Evolutionary conservation across 2,329 filamentous ascomycete species (phyloP).

Genomic region (Talaromyces rugulosus): DNA sequence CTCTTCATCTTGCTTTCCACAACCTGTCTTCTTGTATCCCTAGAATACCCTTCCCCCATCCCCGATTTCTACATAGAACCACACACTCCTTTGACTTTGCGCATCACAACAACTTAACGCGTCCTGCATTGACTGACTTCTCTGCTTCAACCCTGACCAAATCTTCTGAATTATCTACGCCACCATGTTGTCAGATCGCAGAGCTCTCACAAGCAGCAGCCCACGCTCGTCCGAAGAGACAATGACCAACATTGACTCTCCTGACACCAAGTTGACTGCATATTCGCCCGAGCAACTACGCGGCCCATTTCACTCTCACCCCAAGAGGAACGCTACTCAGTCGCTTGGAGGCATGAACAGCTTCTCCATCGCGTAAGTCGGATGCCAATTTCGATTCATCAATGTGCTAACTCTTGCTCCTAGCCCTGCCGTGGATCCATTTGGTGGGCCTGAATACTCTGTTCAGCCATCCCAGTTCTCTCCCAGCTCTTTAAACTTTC

Average conservation of each 20-base stretch:
- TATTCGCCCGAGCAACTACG: conserved; percentile 60
- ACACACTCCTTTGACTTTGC: not conserved
- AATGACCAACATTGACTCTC: conserved; percentile 60
- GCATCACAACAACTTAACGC: not conserved
- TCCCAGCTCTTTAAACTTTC: conserved; percentile 60
- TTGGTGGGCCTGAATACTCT: conserved; percentile 19
- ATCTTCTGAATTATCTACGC: not conserved
- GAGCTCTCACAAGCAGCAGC: conserved; percentile 30
- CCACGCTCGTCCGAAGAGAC: conserved; percentile 43
- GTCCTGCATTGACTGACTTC: not conserved
- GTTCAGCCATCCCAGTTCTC: conserved; percentile 47
- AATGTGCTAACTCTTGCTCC: not conserved
- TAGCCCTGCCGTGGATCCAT: conserved; percentile 27
- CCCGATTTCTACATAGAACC: not conserved
- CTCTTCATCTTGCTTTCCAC: not conserved
- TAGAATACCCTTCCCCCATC: not conserved
- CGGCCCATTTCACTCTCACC: conserved; percentile 27
- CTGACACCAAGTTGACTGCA: conserved; percentile 59
- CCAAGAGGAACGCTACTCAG: conserved; percentile 6
- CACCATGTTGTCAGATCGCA: conserved; percentile 10
- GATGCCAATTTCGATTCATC: not conserved
- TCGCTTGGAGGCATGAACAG: conserved; percentile 1
- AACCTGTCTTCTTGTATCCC: not conserved
- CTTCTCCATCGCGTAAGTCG: conserved; percentile 10
- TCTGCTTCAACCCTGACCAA: not conserved